Evolutionary conservation across 768 basidiomycete species (phyloP).

Genomic region (Amylocystis lapponica): DNA sequence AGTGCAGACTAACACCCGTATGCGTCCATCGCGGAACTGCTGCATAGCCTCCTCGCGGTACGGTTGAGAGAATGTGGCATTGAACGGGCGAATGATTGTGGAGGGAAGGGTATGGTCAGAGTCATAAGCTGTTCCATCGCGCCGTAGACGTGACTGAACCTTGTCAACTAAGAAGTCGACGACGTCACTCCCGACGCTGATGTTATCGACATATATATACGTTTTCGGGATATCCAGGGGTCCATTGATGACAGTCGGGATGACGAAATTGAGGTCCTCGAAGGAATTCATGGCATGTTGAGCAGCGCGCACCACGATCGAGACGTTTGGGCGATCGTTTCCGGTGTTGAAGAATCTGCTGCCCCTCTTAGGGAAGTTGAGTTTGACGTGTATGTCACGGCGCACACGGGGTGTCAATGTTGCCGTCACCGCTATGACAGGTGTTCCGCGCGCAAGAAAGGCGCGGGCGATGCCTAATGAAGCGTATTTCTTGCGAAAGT

Average conservation of each 20-base stretch:
- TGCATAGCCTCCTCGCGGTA: constrained; percentile 14
- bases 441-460: constrained; percentile 17
- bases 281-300: constrained; percentile 18
- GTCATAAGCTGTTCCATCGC: background rate
- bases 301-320: constrained; percentile 18
- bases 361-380: constrained; percentile 6
- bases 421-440: constrained; percentile 18
- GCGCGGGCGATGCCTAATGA: constrained; percentile 17
- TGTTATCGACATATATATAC: constrained; percentile 20
- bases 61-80: constrained; percentile 12
- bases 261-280: constrained; percentile 21
- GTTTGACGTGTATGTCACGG: constrained; percentile 10
- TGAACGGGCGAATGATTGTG: constrained; percentile 13
- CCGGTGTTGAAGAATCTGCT: constrained; percentile 14
- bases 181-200: constrained; percentile 11
- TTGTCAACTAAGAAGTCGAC: constrained; percentile 12
- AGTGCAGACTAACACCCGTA: constrained; percentile 25
- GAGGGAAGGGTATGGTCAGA: background rate
- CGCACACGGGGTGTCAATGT: constrained; percentile 15
- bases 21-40: constrained; percentile 8
- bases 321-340: constrained; percentile 22
- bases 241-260: constrained; percentile 2
- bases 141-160: background rate
- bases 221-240: constrained; percentile 19
- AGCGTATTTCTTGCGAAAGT: constrained; percentile 24